phyloP scores from a whole-genome alignment of 495 filamentous ascomycete genomes.

The Penicillium riverlandense region DNA sequence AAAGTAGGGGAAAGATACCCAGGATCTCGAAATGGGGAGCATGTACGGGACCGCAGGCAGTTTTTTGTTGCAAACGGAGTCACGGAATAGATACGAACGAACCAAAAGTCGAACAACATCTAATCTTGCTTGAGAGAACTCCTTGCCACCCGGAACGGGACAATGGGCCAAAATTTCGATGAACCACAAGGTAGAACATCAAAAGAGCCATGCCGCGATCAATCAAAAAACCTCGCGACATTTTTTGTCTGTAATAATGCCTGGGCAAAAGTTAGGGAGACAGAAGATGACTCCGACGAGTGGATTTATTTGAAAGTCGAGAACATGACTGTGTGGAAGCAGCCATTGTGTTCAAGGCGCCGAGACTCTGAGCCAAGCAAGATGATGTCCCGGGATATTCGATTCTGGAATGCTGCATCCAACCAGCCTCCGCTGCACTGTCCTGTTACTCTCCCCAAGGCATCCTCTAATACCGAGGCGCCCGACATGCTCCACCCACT shows the following conservation, averaged over 20 bases:
- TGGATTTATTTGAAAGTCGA: conserved; percentile 27
- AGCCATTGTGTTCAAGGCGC: conserved; percentile 32
- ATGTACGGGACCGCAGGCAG: conserved; percentile 33
- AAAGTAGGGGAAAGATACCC: conserved; percentile 37
- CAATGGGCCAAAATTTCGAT: conserved; percentile 29
- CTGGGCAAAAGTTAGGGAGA: conserved; percentile 22
- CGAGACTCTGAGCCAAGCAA: conserved; percentile 16
- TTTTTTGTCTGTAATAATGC: conserved; percentile 13
- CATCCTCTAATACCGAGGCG: conserved; percentile 18
- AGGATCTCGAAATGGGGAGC: conserved; percentile 33
- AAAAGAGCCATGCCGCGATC: conserved; percentile 18
- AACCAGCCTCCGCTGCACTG: conserved; percentile 9
- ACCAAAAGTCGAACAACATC: conserved; percentile 14
- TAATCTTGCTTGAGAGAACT: conserved; percentile 12
- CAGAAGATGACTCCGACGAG: conserved; percentile 43
- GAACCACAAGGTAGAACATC: conserved; percentile 7
- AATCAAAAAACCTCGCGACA: conserved; percentile 42
- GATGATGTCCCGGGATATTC: conserved; percentile 18
- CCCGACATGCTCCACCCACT: conserved; percentile 30
- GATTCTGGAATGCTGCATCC: conserved; percentile 8
- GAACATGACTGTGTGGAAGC: conserved; percentile 31
- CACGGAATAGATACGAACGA: conserved; percentile 13
- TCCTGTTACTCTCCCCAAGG: conserved; percentile 21
- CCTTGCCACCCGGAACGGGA: conserved; percentile 31
- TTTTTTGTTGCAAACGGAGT: conserved; percentile 8